Percentiles rank a stretch among this genome's conserved stretches.
Evolutionary conservation across 2,329 filamentous ascomycete species (phyloP).

Genomic region (Aspergillus amoenus): DNA sequence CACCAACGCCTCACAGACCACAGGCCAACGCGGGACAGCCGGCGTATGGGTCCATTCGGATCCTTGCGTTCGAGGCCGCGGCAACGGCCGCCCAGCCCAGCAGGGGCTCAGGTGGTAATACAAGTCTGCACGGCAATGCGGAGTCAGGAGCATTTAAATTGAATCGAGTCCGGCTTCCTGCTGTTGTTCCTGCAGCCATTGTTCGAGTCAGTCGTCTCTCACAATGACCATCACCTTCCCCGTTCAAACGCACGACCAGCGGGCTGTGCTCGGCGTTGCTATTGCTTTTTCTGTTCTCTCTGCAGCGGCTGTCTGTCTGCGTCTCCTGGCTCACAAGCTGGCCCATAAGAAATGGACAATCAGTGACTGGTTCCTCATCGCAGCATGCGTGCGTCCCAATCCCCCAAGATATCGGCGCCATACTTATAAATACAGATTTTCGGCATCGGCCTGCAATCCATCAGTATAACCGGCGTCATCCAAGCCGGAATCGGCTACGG

Average conservation of each 20-base stretch:
- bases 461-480: slow-evolving; percentile 24
- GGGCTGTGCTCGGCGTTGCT: slow-evolving; percentile 18
- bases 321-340: slow-evolving; percentile 21
- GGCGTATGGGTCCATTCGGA: neutral
- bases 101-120: too few species aligned
- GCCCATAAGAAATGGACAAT: slow-evolving; percentile 18
- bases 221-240: slow-evolving; percentile 21
- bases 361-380: slow-evolving; percentile 25
- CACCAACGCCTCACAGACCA: neutral
- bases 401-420: too few species aligned
- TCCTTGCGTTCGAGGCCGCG: neutral
- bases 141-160: neutral
- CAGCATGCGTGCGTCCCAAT: slow-evolving; percentile 16
- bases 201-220: neutral
- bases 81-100: neutral
- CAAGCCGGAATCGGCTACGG: slow-evolving; percentile 24
- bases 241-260: slow-evolving; percentile 18
- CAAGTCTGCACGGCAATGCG: neutral
- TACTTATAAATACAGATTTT: slow-evolving; percentile 16
- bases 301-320: slow-evolving; percentile 18
- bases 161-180: too few species aligned
- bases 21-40: too few species aligned
- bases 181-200: neutral
- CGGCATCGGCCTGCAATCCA: slow-evolving; percentile 21
- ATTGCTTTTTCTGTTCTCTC: slow-evolving; percentile 20